phyloP scores from a whole-genome alignment of 2,329 filamentous ascomycete genomes.

The Cladosporium sp. region DNA sequence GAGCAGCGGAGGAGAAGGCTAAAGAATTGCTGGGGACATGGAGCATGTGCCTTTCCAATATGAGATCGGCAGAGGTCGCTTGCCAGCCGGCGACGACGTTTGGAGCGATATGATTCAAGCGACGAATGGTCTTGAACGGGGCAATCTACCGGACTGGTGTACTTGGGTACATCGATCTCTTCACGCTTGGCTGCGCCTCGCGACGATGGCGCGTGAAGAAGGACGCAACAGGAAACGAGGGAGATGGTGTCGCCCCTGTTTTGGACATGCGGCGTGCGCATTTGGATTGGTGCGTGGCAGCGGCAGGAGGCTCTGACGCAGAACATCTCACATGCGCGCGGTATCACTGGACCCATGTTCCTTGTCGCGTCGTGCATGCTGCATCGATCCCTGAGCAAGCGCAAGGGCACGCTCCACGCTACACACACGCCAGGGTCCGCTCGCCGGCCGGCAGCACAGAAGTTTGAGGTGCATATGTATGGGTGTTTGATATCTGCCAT shows the following conservation, averaged over 20 bases:
- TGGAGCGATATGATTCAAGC: not conserved
- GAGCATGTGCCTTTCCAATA: not conserved
- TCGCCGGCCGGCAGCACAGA: not conserved
- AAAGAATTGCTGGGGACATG: not conserved
- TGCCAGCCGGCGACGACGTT: not conserved
- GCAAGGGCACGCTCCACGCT: conserved; percentile 3
- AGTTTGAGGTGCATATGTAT: not conserved
- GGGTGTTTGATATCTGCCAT: not conserved
- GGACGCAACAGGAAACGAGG: not conserved
- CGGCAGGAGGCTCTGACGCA: conserved; percentile 8
- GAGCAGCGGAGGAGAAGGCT: conserved; percentile 2
- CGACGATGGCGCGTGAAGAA: not conserved
- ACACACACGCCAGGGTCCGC: not conserved
- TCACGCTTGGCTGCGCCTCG: not conserved
- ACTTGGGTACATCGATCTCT: not conserved
- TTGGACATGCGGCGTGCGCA: not conserved
- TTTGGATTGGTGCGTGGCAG: not conserved
- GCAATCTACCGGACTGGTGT: not conserved
- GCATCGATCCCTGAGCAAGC: not conserved
- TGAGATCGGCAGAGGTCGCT: not conserved
- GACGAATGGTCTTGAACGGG: not conserved
- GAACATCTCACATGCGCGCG: conserved; percentile 7
- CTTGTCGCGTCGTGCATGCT: conserved; percentile 10
- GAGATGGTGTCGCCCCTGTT: not conserved
- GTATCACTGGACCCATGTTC: not conserved